Conservation (phyloP, 2,329 filamentous ascomycete species). For the Elsinoe fawcettii region DNA sequence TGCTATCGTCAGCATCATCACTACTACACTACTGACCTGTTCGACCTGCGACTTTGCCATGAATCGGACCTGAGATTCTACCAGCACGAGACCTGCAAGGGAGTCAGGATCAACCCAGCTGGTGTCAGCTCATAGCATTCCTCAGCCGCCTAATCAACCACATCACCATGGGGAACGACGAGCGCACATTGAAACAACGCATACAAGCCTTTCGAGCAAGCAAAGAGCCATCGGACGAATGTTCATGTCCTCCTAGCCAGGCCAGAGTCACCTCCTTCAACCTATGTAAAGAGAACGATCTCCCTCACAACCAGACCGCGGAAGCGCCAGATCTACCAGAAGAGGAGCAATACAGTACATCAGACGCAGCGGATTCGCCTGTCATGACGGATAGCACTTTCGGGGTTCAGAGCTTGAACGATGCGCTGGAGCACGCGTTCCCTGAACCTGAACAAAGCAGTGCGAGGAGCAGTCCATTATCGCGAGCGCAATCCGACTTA, state of each 20-base stretch:
- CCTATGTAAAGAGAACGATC: constrained; percentile 8
- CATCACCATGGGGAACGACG: constrained; percentile 11
- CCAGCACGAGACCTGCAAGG: neutral
- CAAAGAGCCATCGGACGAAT: neutral
- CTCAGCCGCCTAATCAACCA: neutral
- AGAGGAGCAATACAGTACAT: constrained; percentile 17
- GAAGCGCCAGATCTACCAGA: constrained; percentile 23
- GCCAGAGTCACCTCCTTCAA: neutral
- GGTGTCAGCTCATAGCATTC: constrained; percentile 5
- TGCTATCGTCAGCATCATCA: constrained; percentile 14
- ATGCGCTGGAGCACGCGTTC: constrained; percentile 42
- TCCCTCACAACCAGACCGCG: constrained; percentile 39
- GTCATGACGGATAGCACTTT: constrained; percentile 40
- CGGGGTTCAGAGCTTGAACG: constrained; percentile 51
- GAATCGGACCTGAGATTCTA: neutral
- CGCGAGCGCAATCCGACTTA: constrained; percentile 20
- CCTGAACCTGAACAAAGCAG: constrained; percentile 21
- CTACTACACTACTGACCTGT: neutral
- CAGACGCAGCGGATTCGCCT: constrained; percentile 4
- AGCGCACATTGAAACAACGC: constrained; percentile 2
- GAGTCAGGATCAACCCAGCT: neutral
- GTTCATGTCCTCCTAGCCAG: neutral
- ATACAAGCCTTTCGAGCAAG: neutral
- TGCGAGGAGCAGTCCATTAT: constrained; percentile 16
- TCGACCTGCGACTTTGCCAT: neutral